phyloP scores from a whole-genome alignment of 768 basidiomycete species.

The Rhodotorula kratochvilovae region DNA sequence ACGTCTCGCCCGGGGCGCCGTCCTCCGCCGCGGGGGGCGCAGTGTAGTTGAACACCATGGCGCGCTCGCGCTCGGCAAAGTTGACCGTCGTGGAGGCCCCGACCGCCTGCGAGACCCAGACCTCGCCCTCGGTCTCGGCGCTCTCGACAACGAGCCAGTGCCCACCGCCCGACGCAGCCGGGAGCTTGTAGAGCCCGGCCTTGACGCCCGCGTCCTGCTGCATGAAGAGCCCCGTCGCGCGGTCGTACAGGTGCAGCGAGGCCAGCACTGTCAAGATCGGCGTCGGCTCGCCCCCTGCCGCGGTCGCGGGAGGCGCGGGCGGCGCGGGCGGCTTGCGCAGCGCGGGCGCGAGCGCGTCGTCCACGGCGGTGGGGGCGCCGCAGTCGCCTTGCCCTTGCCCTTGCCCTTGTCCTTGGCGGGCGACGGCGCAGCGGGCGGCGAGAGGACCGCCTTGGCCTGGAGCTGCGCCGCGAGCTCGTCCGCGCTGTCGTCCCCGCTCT shows the following conservation, averaged over 20 bases:
- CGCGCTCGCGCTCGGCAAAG: constrained; percentile 48
- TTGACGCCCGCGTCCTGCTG: constrained; percentile 47
- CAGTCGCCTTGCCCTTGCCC: constrained; percentile 16
- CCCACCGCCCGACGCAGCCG: not conserved
- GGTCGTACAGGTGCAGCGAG: constrained; percentile 51
- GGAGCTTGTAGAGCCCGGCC: constrained; percentile 46
- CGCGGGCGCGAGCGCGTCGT: constrained; percentile 9
- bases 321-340: constrained; percentile 18
- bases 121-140: constrained; percentile 19
- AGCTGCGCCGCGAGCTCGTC: constrained; percentile 41
- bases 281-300: constrained; percentile 43
- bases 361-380: constrained; percentile 3
- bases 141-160: constrained; percentile 36
- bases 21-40: not conserved
- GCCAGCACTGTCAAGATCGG: constrained; percentile 39
- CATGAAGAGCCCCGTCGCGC: constrained; percentile 50
- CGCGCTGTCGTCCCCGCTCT: constrained; percentile 11
- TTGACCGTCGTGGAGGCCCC: constrained; percentile 41
- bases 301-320: constrained; percentile 13
- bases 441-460: constrained; percentile 30
- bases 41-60: constrained; percentile 82
- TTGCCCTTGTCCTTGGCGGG: not conserved
- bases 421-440: not conserved
- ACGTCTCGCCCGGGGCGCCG: constrained; percentile 49
- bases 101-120: constrained; percentile 42